Base-by-base conservation (phyloP, 257 asterid species). In the Penstemon barbatus region DNA sequence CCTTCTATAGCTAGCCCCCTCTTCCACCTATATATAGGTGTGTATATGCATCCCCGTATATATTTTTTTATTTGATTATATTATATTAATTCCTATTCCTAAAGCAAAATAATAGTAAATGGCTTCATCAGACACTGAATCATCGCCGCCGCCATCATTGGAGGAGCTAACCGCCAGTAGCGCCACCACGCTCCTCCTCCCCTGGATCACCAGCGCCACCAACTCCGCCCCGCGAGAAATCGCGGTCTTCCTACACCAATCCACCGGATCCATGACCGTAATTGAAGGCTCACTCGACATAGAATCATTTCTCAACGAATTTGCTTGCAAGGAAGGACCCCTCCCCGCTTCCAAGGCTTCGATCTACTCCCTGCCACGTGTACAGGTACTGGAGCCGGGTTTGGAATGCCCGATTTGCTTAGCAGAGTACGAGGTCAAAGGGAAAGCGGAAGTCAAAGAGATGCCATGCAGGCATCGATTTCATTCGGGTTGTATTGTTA, bases 281-380 rank as follows among this genome's bases (percentile, higher is more conserved):
- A 43, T 84, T 6, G 88, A 83, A 25, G 86, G 86, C 5, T 68
- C 75, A 5, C 38, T 64, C 11, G 83, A 79, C 66, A 42, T 71
- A 61, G 85, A 82, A 19, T 41, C 79, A 3, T 4, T 80, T 52
- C 42, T 77, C 50, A 65, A 66, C 0, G 84, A 77, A 3, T 33
- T 75, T 38, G 44, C 75, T 1, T 6, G 66, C 0, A 83, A 75
- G 19, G 81, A 69, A 1, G 86, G 79, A 12, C 75, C 71, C 2
- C 39, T 66, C n/a, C 94, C 96, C 37, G 94, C 91, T 0, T 68
- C 96, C 0, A 80, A 74, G 63, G 82, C 82, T 3, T 85, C 94
- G 25, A 86, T 89, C 12, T 86, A 79, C 1, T 65, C 87, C 10
- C 57, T 89, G 76, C 87, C 87, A 15, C 54, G 57, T 25, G 82